Conservation (phyloP, 1,284 basidiomycete genomes). For the Cryptococcus wingfieldii region DNA sequence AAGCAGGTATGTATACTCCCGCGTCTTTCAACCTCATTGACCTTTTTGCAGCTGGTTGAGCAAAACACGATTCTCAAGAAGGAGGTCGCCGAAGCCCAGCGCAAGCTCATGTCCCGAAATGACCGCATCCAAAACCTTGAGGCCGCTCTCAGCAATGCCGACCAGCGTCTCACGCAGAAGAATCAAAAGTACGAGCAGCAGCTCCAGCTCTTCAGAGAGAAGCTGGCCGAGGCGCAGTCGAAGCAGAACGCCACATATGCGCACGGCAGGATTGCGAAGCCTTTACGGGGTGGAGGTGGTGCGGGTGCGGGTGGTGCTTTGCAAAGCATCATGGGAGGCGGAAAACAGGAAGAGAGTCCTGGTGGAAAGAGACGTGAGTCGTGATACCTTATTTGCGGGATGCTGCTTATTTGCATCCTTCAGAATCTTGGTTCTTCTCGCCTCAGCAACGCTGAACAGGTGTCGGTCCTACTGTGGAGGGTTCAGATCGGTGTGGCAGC, state of each 20-base stretch:
- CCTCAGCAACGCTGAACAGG: slow-evolving; percentile 1
- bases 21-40: not conserved
- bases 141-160: slow-evolving; percentile 83
- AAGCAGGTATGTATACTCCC: slow-evolving; percentile 66
- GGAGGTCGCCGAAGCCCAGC: slow-evolving; percentile 93
- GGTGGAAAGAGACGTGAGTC: slow-evolving; percentile 33
- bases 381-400: not conserved
- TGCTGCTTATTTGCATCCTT: not conserved
- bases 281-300: slow-evolving; percentile 84
- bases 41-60: slow-evolving; percentile 74
- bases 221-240: slow-evolving; percentile 68
- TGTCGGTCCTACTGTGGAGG: too few relatives aligned
- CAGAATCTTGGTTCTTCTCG: slow-evolving; percentile 17
- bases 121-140: slow-evolving; percentile 97
- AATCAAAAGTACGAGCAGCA: slow-evolving; percentile 95
- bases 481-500: too few relatives aligned
- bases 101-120: slow-evolving; percentile 90
- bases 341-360: slow-evolving; percentile 27
- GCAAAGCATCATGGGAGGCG: slow-evolving; percentile 14
- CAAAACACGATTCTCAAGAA: slow-evolving; percentile 98
- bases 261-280: slow-evolving; percentile 79
- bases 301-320: slow-evolving; percentile 26
- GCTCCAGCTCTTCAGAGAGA: slow-evolving; percentile 82
- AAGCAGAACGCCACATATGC: slow-evolving; percentile 59
- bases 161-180: slow-evolving; percentile 81